A percentile compares a stretch with the other conserved stretches of the same genome.
Evolutionary conservation across 2,329 filamentous ascomycete genomes (phyloP).

Genomic region (Botrytis deweyae): DNA sequence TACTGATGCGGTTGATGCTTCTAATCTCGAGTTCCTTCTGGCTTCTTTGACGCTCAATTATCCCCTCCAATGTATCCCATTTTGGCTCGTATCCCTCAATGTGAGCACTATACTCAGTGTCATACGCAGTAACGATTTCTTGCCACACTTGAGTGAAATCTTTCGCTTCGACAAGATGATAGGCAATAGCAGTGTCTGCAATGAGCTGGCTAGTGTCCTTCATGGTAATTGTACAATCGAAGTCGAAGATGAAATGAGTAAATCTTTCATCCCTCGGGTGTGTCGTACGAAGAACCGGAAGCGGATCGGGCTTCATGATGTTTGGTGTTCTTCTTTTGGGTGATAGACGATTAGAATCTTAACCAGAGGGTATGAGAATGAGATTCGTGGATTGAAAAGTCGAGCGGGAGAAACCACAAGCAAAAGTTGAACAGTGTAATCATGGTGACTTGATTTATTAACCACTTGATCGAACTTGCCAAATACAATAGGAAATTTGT

Average conservation of each 20-base stretch:
- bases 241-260: slow-evolving; percentile 35
- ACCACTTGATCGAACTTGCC: not conserved
- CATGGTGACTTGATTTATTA: not conserved
- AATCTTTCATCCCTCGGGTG: not conserved
- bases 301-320: not conserved
- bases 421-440: not conserved
- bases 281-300: not conserved
- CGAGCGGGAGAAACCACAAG: not conserved
- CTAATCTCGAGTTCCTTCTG: slow-evolving; percentile 31
- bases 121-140: not conserved
- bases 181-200: slow-evolving; percentile 25
- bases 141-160: slow-evolving; percentile 23
- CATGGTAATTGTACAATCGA: slow-evolving; percentile 39
- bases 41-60: slow-evolving; percentile 29
- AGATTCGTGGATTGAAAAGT: not conserved
- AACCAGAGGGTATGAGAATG: not conserved
- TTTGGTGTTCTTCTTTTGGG: not conserved
- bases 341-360: not conserved
- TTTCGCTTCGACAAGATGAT: slow-evolving; percentile 21
- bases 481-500: not conserved
- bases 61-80: slow-evolving; percentile 26
- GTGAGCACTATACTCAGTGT: not conserved
- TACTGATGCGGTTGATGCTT: slow-evolving; percentile 34
- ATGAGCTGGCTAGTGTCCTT: slow-evolving; percentile 35
- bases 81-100: not conserved